Conservation (phyloP, 345 rosid species). For the Psidium guajava region DNA sequence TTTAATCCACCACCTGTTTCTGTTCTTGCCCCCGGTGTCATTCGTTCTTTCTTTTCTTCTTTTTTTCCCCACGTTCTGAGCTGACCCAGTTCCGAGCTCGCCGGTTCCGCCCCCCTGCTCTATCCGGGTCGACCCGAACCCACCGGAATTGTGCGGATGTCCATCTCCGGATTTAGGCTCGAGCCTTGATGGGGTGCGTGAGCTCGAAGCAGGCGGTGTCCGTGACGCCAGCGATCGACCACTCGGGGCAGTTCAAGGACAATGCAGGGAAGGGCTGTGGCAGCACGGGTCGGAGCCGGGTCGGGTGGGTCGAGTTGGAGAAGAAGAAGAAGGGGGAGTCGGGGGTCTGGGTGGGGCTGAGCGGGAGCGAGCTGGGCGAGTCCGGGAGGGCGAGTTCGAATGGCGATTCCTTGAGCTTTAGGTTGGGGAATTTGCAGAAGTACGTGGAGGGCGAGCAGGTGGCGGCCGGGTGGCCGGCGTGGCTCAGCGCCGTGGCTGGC, state of each 20-base stretch:
- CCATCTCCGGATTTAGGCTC: not conserved
- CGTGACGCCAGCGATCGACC: slow-evolving; percentile 78
- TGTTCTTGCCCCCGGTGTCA: not conserved
- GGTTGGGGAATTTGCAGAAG: slow-evolving; percentile 62
- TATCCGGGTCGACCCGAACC: not conserved
- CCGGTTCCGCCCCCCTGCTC: not conserved
- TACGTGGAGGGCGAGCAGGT: slow-evolving; percentile 84
- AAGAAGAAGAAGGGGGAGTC: slow-evolving; percentile 1
- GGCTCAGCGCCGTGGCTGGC: slow-evolving; percentile 92
- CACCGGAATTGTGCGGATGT: not conserved
- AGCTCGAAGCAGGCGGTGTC: slow-evolving; percentile 91
- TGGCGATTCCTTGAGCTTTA: slow-evolving; percentile 68
- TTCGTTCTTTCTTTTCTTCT: not conserved
- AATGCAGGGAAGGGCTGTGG: not conserved
- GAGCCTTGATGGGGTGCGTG: slow-evolving; percentile 72
- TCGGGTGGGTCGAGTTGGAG: slow-evolving; percentile 7
- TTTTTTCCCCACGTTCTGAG: not conserved
- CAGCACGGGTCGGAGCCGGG: slow-evolving; percentile 24
- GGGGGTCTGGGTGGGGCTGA: slow-evolving; percentile 16
- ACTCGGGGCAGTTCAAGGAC: slow-evolving; percentile 43
- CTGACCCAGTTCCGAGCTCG: not conserved
- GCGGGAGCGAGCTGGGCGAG: slow-evolving; percentile 64
- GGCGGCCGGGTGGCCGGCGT: slow-evolving; percentile 99
- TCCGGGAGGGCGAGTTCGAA: slow-evolving; percentile 62
- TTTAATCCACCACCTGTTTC: not conserved